Conservation (phyloP, 169 alveolate species). For the Plasmodium knowlesi region DNA sequence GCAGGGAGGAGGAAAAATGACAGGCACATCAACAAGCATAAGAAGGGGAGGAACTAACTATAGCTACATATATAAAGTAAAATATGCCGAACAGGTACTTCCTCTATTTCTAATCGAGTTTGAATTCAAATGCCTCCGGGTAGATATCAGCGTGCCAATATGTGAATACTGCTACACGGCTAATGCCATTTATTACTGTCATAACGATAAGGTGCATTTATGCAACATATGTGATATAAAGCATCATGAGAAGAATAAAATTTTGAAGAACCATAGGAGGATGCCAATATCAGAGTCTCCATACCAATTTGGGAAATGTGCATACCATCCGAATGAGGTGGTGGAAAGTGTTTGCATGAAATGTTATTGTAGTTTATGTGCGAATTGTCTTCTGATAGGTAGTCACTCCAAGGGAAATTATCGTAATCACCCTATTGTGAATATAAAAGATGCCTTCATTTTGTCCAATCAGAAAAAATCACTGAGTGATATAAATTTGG, state of each 20-base stretch:
- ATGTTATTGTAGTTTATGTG: slow-evolving; percentile 89
- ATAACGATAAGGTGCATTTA: slow-evolving; percentile 85
- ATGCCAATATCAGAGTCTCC: slow-evolving; percentile 91
- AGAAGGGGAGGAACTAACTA: background rate
- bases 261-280: slow-evolving; percentile 88
- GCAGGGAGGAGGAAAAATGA: background rate
- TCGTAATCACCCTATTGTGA: slow-evolving; percentile 89
- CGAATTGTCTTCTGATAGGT: slow-evolving; percentile 89
- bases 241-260: slow-evolving; percentile 87
- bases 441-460: slow-evolving; percentile 91
- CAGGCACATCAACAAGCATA: background rate
- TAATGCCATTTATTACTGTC: slow-evolving; percentile 38
- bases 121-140: slow-evolving; percentile 82
- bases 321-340: slow-evolving; percentile 90
- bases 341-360: slow-evolving; percentile 91
- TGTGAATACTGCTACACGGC: slow-evolving; percentile 78
- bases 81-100: slow-evolving; percentile 82
- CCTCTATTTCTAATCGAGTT: slow-evolving; percentile 81
- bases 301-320: slow-evolving; percentile 91
- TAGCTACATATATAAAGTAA: slow-evolving; percentile 79
- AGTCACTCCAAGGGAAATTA: slow-evolving; percentile 88
- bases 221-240: slow-evolving; percentile 89
- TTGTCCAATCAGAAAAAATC: slow-evolving; percentile 84
- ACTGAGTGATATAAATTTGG: slow-evolving; percentile 82
- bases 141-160: slow-evolving; percentile 83